phyloP scores from a whole-genome alignment of 176 grass and related monocot genomes.

The Neostapfia colusana region DNA sequence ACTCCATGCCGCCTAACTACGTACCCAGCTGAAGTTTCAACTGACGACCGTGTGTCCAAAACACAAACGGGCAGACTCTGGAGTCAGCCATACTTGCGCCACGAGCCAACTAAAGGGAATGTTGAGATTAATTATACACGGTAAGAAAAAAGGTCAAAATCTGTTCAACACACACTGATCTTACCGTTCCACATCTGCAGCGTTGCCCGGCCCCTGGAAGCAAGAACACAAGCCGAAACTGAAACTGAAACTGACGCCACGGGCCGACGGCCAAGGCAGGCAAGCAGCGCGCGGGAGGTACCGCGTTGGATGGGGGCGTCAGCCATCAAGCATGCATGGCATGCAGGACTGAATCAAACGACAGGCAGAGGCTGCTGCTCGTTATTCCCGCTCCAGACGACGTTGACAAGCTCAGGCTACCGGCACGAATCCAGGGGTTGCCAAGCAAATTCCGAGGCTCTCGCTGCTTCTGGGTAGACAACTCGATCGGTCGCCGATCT shows the following conservation, averaged over 20 bases:
- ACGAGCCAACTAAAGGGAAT: background rate
- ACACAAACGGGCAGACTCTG: background rate
- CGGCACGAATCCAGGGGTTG: background rate
- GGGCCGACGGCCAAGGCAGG: background rate
- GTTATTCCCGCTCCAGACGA: slow-evolving; percentile 13
- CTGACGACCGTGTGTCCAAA: slow-evolving; percentile 27
- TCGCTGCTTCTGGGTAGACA: no score
- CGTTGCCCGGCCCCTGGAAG: background rate
- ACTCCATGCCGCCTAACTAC: slow-evolving; percentile 22
- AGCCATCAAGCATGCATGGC: background rate
- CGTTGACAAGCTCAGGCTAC: slow-evolving; percentile 16
- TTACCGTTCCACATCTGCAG: background rate
- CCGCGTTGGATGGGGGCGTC: background rate
- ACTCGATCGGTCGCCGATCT: background rate
- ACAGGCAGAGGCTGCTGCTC: background rate
- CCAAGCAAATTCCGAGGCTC: background rate
- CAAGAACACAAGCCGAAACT: background rate
- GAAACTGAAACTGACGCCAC: background rate
- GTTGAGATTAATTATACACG: background rate
- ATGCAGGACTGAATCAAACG: slow-evolving; percentile 22
- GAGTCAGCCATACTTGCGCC: slow-evolving; percentile 22
- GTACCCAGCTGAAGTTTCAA: background rate
- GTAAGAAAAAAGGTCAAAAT: background rate
- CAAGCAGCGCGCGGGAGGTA: no score
- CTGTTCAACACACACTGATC: background rate